A percentile compares a stretch with the other conserved stretches of the same genome.
Conservation (phyloP, 768 basidiomycete species). For the Lactarius pseudohatsudake region DNA sequence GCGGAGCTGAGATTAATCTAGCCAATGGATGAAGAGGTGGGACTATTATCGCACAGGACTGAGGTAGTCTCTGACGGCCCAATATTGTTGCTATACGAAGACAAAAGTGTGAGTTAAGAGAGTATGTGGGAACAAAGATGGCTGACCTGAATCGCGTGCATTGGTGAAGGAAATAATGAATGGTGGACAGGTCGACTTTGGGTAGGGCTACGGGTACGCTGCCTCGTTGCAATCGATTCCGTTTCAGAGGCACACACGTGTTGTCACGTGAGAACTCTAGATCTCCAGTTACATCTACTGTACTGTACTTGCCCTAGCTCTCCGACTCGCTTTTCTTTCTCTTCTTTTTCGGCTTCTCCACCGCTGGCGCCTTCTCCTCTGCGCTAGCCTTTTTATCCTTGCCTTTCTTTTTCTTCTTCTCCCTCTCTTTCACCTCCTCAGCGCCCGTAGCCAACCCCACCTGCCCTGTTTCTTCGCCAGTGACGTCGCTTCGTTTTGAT, state of each 20-base stretch:
- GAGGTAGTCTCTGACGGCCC: constrained; percentile 92
- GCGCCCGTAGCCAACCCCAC: neutral
- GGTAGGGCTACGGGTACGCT: constrained; percentile 22
- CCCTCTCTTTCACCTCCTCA: neutral
- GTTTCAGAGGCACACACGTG: constrained; percentile 27
- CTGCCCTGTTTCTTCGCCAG: neutral
- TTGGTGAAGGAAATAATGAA: constrained; percentile 31
- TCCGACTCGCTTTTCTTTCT: neutral
- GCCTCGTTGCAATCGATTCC: constrained; percentile 31
- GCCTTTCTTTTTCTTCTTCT: constrained; percentile 1
- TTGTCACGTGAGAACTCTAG: constrained; percentile 9
- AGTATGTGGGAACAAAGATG: neutral
- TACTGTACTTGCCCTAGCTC: neutral
- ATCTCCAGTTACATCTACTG: neutral
- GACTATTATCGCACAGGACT: constrained; percentile 62
- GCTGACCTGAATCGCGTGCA: constrained; percentile 52
- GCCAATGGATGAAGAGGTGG: constrained; percentile 34
- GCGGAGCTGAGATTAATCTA: constrained; percentile 33
- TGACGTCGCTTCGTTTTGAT: neutral
- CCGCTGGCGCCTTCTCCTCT: neutral
- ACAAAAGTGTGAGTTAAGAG: neutral
- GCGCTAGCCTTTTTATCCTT: constrained; percentile 5
- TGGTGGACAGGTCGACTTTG: neutral
- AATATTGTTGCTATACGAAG: constrained; percentile 73
- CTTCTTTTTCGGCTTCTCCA: constrained; percentile 18